These are phyloP conservation scores for Arthroderma sp. DNA, from an alignment of 2,329 filamentous ascomycete species.

Conservation along the genomic window DNA sequence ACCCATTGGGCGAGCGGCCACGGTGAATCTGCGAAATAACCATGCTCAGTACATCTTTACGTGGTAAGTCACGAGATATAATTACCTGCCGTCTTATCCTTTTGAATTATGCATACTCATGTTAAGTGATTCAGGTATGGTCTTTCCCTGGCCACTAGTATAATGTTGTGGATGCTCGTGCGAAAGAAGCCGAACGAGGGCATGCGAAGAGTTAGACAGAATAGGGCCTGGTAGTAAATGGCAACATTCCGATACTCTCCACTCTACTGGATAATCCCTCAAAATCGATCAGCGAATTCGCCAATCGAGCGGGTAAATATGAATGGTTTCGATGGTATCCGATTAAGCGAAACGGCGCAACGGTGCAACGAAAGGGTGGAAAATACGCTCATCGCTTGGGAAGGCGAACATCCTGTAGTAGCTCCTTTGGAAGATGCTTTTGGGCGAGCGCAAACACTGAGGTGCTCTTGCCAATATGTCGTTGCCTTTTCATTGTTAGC, in stretches of 20 bases:
- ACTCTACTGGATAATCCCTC: background rate
- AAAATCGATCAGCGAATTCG: background rate
- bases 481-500: conserved; percentile 46
- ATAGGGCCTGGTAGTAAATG: conserved; percentile 53
- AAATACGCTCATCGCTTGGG: conserved; percentile 5
- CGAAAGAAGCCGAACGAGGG: conserved; percentile 70
- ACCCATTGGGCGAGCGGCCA: conserved; percentile 73
- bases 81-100: no score
- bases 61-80: conserved; percentile 50
- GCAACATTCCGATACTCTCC: background rate
- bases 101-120: background rate
- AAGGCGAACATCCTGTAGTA: conserved; percentile 59
- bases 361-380: no score
- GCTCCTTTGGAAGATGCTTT: conserved; percentile 65
- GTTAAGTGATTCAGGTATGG: conserved; percentile 55
- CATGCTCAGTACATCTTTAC: conserved; percentile 98
- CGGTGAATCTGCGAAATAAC: conserved; percentile 91
- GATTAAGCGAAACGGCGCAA: background rate
- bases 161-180: conserved; percentile 95
- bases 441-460: conserved; percentile 79
- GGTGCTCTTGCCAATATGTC: conserved; percentile 55
- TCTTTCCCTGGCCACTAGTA: conserved; percentile 65
- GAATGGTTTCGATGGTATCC: no score
- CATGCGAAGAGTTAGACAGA: conserved; percentile 60
- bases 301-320: background rate